Evolutionary conservation across 2,329 filamentous ascomycete genomes (phyloP).

Genomic region (Talaromyces piceae): DNA sequence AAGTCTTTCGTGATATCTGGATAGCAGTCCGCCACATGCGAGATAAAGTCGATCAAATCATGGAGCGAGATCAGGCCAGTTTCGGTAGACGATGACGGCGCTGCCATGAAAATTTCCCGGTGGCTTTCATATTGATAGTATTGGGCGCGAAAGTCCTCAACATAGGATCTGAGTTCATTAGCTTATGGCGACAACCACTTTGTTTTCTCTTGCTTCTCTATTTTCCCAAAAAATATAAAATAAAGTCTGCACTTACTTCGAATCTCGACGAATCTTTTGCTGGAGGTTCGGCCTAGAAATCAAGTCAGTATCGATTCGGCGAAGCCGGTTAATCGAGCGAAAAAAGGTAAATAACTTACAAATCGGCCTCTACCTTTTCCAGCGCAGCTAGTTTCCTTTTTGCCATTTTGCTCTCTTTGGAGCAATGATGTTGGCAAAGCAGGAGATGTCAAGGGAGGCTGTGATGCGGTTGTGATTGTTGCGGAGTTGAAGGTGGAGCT

Average conservation of each 20-base stretch:
- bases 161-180: constrained; percentile 59
- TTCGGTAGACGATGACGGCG: constrained; percentile 69
- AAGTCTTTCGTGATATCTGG: constrained; percentile 71
- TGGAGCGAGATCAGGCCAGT: constrained; percentile 76
- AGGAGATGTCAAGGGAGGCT: neutral
- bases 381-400: constrained; percentile 87
- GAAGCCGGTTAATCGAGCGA: neutral
- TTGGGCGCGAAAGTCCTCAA: constrained; percentile 79
- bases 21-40: constrained; percentile 91
- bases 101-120: constrained; percentile 81
- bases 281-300: constrained; percentile 65
- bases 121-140: constrained; percentile 89
- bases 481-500: constrained; percentile 50
- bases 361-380: constrained; percentile 89
- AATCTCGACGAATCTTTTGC: constrained; percentile 84
- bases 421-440: neutral
- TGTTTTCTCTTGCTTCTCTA: no score
- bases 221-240: no score
- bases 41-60: constrained; percentile 87
- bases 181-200: neutral
- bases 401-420: constrained; percentile 48
- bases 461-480: constrained; percentile 33
- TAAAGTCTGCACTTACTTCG: constrained; percentile 54
- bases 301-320: neutral
- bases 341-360: constrained; percentile 46